Evolutionary conservation across 2,329 filamentous ascomycete genomes (phyloP).

Genomic region (Beauveria sp.): DNA sequence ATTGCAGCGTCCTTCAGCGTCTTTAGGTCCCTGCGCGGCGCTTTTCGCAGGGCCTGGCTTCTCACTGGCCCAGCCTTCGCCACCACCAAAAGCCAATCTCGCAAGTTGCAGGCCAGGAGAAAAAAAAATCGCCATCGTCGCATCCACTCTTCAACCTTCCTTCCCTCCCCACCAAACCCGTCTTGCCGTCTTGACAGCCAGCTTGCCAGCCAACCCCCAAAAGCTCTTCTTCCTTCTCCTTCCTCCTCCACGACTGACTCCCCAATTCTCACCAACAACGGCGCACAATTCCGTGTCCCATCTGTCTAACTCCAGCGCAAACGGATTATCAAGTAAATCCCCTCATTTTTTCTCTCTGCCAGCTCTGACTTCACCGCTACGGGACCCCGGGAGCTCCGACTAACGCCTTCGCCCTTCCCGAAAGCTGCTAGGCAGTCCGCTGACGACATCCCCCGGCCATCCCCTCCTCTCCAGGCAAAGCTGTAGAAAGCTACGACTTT

Average conservation of each 20-base stretch:
- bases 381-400: neutral
- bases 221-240: neutral
- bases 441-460: neutral
- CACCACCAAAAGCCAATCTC: neutral
- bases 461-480: neutral
- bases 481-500: neutral
- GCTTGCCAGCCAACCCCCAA: neutral
- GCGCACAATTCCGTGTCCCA: neutral
- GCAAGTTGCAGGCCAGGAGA: neutral
- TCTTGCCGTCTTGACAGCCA: neutral
- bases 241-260: neutral
- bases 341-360: neutral
- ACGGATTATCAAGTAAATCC: slow-evolving; percentile 1
- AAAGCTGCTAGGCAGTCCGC: slow-evolving; percentile 8
- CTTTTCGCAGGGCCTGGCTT: neutral
- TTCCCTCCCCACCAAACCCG: slow-evolving; percentile 9
- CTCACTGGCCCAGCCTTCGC: neutral
- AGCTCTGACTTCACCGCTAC: neutral
- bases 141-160: slow-evolving; percentile 11
- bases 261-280: slow-evolving; percentile 3
- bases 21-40: neutral
- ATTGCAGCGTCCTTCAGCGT: neutral
- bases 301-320: neutral
- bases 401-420: slow-evolving; percentile 2
- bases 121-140: slow-evolving; percentile 7